Evolutionary conservation across 768 basidiomycete species (phyloP).

Genomic region (Lactifluus subvellereus): DNA sequence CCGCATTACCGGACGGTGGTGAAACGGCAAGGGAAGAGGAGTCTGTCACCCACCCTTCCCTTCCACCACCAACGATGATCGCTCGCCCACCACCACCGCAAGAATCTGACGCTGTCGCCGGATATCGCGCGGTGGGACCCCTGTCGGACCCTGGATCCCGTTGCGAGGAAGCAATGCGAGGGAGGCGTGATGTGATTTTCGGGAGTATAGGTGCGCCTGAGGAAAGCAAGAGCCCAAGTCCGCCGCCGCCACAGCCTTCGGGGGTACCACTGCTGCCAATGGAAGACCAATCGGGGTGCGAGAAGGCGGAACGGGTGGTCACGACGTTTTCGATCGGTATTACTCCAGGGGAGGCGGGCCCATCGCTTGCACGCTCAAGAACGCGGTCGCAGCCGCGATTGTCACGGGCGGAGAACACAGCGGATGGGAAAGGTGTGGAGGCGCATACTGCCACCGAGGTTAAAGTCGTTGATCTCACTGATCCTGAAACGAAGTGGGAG

Average conservation of each 20-base stretch:
- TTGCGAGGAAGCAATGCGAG: slow-evolving; percentile 6
- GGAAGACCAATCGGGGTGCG: neutral
- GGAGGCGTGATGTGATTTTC: slow-evolving; percentile 21
- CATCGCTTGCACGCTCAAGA: slow-evolving; percentile 30
- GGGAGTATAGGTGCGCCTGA: slow-evolving; percentile 21
- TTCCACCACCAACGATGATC: slow-evolving; percentile 32
- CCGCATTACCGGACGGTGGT: slow-evolving; percentile 1
- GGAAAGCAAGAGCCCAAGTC: slow-evolving; percentile 26
- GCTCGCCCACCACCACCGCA: slow-evolving; percentile 32
- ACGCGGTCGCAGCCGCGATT: slow-evolving; percentile 28
- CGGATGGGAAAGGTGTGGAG: slow-evolving; percentile 2
- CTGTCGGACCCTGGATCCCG: slow-evolving; percentile 3
- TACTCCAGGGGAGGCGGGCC: slow-evolving; percentile 33
- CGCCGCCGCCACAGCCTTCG: slow-evolving; percentile 13
- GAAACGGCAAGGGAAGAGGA: slow-evolving; percentile 7
- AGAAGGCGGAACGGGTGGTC: slow-evolving; percentile 31
- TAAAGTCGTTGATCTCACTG: slow-evolving; percentile 34
- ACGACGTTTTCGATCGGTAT: slow-evolving; percentile 44
- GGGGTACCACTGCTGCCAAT: slow-evolving; percentile 3
- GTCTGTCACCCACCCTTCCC: slow-evolving; percentile 11
- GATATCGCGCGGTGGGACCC: slow-evolving; percentile 31
- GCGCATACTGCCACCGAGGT: slow-evolving; percentile 5
- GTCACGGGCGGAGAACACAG: neutral
- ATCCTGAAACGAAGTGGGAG: slow-evolving; percentile 43
- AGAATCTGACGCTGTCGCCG: slow-evolving; percentile 34